These are phyloP conservation scores for Coprinopsis marcescibilis DNA, from an alignment of 768 basidiomycete genomes.

Conservation along the genomic window DNA sequence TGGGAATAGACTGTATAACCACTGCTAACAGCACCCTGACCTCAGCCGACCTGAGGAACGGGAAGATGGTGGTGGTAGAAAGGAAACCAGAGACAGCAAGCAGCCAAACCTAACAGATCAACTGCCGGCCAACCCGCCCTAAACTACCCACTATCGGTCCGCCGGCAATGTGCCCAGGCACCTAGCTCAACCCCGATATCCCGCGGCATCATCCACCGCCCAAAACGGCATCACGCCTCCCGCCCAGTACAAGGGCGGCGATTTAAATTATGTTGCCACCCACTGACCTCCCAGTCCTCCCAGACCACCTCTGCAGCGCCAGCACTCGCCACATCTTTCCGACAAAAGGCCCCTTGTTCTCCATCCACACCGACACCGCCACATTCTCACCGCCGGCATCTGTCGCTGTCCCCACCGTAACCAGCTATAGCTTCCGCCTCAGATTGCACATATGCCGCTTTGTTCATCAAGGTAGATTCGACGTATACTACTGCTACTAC, in stretches of 20 bases:
- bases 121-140: neutral
- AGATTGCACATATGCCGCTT: no score
- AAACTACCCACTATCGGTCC: conserved; percentile 18
- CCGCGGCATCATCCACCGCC: neutral
- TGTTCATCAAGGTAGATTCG: no score
- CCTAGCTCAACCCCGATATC: neutral
- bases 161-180: conserved; percentile 22
- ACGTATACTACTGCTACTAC: conserved; percentile 1
- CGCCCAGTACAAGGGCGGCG: no score
- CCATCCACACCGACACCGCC: neutral
- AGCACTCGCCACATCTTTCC: neutral
- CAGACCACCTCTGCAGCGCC: neutral
- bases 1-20: neutral
- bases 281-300: neutral
- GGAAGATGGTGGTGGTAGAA: conserved; percentile 4
- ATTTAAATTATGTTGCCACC: no score
- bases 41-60: neutral
- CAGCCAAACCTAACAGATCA: neutral
- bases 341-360: neutral
- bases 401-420: no score
- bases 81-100: neutral
- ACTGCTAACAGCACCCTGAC: neutral
- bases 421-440: no score
- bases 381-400: conserved; percentile 28
- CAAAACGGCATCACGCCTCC: neutral